Evolutionary conservation across 1,284 basidiomycete genomes (phyloP).

Genomic region (Rhodotorula glutinis): DNA sequence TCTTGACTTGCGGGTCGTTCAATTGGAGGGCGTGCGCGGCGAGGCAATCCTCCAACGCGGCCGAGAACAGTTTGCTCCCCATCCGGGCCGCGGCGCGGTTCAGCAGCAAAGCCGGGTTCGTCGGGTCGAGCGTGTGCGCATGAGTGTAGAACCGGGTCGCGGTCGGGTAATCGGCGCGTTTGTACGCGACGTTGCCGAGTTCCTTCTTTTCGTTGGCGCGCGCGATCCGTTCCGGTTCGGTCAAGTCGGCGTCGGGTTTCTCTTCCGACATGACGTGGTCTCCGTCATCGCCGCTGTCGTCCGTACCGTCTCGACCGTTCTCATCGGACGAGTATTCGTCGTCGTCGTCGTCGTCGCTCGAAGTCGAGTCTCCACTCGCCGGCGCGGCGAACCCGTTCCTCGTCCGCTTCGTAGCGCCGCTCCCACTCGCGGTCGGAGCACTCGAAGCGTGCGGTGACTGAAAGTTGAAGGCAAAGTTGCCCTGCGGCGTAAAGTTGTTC

Average conservation of each 20-base stretch:
- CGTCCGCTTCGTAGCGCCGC: too few species aligned
- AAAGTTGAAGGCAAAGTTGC: constrained; percentile 25
- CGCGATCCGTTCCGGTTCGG: constrained; percentile 14
- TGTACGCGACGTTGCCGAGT: constrained; percentile 33
- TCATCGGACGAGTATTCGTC: constrained; percentile 12
- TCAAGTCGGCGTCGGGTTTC: constrained; percentile 30
- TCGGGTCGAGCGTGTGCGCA: constrained; percentile 67
- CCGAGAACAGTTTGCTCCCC: constrained; percentile 68
- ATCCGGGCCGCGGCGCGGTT: constrained; percentile 85
- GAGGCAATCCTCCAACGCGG: constrained; percentile 74
- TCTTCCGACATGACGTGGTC: constrained; percentile 11
- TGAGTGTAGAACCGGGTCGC: constrained; percentile 73
- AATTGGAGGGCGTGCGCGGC: constrained; percentile 63
- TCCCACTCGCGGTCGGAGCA: neutral
- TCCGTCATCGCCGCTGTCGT: constrained; percentile 4
- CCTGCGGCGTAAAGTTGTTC: constrained; percentile 24
- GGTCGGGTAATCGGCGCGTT: constrained; percentile 35
- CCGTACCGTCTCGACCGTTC: neutral
- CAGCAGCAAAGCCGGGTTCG: constrained; percentile 71
- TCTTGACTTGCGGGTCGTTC: constrained; percentile 56
- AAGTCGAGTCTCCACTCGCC: neutral
- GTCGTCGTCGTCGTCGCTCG: constrained; percentile 2
- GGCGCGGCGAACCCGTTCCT: constrained; percentile 2
- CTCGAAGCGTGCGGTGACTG: neutral
- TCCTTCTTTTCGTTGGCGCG: constrained; percentile 30